Base-by-base conservation (phyloP, 306 rosid genomes). In the Sphenostylis stenocarpa region DNA sequence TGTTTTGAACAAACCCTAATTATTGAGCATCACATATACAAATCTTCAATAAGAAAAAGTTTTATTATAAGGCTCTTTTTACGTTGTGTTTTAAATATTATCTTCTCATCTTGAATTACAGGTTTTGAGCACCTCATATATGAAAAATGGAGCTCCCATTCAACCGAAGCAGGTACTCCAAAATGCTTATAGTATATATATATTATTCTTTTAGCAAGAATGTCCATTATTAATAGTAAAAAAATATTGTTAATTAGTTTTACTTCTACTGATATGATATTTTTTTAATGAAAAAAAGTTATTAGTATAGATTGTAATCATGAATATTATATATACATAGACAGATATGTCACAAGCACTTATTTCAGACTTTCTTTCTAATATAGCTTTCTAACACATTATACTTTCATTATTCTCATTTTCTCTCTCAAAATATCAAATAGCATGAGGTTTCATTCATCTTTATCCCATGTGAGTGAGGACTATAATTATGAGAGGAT, bases 71-170 rank as follows among this genome's bases (percentile, higher is more conserved):
- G 67, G 17, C 15, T 14, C 26, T 47, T 23, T 7, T 55, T 67
- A 8, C 44, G 39, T 16, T 39, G 17, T 39, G 67, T 28, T 53
- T 39, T 39, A 38, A 65, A 38, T 65, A 20, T 2, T 41, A 5
- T 38, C 56, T 26, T 20, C 19, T 3, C 29, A 26, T 4, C 8
- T 77, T 77, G 31, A 57, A 73, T 87, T 71, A 66, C 89, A 92
- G 97, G 88, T 79, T 60, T 86, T 90, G 78, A 90, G 93, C 29
- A 83, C 88, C 73, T 95, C 97, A 44, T 92, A 92, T 39, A 81
- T 92, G 91, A 92, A 92, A 76, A 90, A 41, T 76, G 96, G 91
- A 81, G 67, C 82, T 65, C 81, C 88, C 51, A 70, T 81, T 62
- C 93, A 76, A 70, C 89, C 0, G 31, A 24, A 36, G 28, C 70